These are phyloP conservation scores for Prunus yedoensis DNA, from an alignment of 331 rosid species.

Conservation along the genomic window DNA sequence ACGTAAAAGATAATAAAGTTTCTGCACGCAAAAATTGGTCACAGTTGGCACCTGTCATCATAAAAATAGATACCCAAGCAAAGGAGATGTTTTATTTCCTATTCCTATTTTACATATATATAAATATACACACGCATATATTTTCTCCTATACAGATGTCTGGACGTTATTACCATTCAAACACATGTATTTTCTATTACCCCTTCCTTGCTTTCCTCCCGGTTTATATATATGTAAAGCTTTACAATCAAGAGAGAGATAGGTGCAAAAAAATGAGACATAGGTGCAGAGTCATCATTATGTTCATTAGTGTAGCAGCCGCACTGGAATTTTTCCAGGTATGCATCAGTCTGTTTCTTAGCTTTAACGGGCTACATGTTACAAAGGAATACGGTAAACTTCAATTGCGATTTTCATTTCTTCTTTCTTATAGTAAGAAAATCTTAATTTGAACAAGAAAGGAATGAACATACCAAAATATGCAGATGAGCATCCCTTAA, in stretches of 20 bases:
- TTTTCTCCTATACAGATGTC: no score
- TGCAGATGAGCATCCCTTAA: conserved; percentile 41
- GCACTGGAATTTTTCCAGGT: not conserved
- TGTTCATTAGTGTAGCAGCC: not conserved
- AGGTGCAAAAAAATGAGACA: not conserved
- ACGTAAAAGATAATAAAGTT: not conserved
- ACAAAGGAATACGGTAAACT: conserved; percentile 35
- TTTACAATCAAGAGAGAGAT: not conserved
- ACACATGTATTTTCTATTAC: no score
- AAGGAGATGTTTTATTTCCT: not conserved
- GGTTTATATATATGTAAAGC: not conserved
- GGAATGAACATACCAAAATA: conserved; percentile 44
- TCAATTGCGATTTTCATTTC: conserved; percentile 8
- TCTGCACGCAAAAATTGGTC: not conserved
- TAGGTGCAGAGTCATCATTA: not conserved
- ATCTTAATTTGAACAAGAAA: conserved; percentile 23
- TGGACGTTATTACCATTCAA: no score
- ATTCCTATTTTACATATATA: no score
- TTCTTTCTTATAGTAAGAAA: conserved; percentile 15
- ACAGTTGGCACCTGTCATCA: not conserved
- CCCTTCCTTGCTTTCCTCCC: no score
- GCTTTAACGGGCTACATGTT: conserved; percentile 13
- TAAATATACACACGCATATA: no score
- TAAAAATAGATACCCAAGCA: not conserved
- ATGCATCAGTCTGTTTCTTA: not conserved